Conservation (phyloP, 805 yeast species). For the Candida ovalis region DNA sequence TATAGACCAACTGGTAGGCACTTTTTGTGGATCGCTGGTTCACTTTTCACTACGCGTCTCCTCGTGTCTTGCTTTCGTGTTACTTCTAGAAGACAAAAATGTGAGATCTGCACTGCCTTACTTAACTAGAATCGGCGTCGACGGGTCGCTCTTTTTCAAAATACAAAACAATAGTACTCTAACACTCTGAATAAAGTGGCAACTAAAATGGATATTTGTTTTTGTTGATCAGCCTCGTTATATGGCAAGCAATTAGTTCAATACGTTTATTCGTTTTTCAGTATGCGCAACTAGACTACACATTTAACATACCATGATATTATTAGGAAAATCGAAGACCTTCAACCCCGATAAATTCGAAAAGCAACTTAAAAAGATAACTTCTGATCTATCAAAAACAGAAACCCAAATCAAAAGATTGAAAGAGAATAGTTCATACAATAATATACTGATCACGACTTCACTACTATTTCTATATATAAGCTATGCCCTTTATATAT, state of each 20-base stretch:
- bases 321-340: slow-evolving; percentile 27
- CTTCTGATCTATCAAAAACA: slow-evolving; percentile 32
- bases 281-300: neutral
- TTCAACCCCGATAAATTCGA: slow-evolving; percentile 45
- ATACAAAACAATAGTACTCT: neutral
- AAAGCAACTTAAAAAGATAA: slow-evolving; percentile 35
- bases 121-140: neutral
- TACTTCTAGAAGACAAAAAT: too few relatives aligned
- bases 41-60: too few relatives aligned
- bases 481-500: slow-evolving; percentile 22
- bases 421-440: slow-evolving; percentile 13
- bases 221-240: neutral
- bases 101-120: too few relatives aligned
- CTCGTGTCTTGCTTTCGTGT: too few relatives aligned
- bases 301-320: slow-evolving; percentile 4
- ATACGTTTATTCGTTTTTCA: too few relatives aligned
- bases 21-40: too few relatives aligned
- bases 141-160: neutral
- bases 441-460: slow-evolving; percentile 13
- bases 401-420: slow-evolving; percentile 13
- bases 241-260: too few relatives aligned
- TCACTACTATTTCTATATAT: slow-evolving; percentile 22
- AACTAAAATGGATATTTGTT: neutral
- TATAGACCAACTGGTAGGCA: too few relatives aligned
- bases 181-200: neutral